Conservation (phyloP, 495 filamentous ascomycete species). For the Cetradonia linearis region DNA sequence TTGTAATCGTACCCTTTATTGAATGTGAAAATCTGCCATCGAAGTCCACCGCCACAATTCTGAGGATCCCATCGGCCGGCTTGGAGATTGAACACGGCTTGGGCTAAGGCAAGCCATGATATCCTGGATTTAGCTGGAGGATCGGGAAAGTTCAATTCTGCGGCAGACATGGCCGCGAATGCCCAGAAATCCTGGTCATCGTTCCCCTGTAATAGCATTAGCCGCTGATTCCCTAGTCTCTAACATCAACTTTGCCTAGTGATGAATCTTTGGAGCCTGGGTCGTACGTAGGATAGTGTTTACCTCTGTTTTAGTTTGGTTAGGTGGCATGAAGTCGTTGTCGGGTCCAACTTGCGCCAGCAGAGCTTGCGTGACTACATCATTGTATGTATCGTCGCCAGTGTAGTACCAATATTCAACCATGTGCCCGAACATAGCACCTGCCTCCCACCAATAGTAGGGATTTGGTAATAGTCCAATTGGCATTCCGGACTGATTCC, state of each 20-base stretch:
- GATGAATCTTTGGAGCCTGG: background rate
- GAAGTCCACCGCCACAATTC: conserved; percentile 38
- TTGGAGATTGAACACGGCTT: conserved; percentile 63
- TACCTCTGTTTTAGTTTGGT: conserved; percentile 51
- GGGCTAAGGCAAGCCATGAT: conserved; percentile 58
- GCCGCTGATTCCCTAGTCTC: background rate
- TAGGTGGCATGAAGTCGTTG: conserved; percentile 65
- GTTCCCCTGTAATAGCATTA: conserved; percentile 39
- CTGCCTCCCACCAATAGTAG: conserved; percentile 70
- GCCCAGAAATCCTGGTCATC: conserved; percentile 64
- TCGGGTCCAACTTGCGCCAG: conserved; percentile 60
- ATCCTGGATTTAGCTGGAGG: conserved; percentile 39
- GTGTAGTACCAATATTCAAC: conserved; percentile 63
- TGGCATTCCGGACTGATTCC: conserved; percentile 51
- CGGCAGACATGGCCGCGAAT: conserved; percentile 57
- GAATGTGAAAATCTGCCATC: conserved; percentile 40
- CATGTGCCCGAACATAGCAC: conserved; percentile 58
- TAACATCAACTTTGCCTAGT: background rate
- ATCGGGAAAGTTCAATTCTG: conserved; percentile 52
- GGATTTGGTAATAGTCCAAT: conserved; percentile 48
- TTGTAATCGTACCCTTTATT: conserved; percentile 45
- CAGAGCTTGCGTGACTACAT: conserved; percentile 55
- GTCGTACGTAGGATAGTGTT: background rate
- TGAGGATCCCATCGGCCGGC: conserved; percentile 42
- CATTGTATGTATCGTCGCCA: conserved; percentile 54